Evolutionary conservation across 2,329 filamentous ascomycete species (phyloP), one percentile per base, ranked within the genome.

Genomic region (Penicillium sp.): DNA sequence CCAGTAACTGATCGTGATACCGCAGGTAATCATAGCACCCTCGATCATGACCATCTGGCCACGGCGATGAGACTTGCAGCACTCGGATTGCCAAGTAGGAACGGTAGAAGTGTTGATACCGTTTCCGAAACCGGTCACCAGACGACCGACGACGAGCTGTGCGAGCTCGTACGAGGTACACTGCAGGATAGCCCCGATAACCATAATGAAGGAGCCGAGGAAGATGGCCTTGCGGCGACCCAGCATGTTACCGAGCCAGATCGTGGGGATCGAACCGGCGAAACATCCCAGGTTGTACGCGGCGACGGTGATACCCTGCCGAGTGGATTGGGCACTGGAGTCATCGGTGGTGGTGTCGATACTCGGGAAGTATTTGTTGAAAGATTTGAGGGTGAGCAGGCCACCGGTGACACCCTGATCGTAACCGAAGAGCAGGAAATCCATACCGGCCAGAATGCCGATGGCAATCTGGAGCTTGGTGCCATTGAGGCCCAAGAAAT

Each of bases 31-130:
- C 55, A 81, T 66, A 31, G 76, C 69, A 33, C 79, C 77, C 64
- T 81, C 78, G 13, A 80, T 72, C 76, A 80, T 80, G 60, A 81
- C 77, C 56, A 80, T 65, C 55, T 78, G 75, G 6, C 78, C 78
- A 52, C 78, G 72, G 39, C 72, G 70, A 54, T 81, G 77, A 8
- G 76, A 73, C 57, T 78, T 78, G 38, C 76, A 77, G 48, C 76
- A 79, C 63, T 80, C 77, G 2, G 55, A 56, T 39, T 79, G 76
- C 75, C 76, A 79, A 4, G 73, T 76, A 2, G 76, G 76, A 1
- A 79, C 75, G 0, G 75, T 77, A 0, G 72, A 74, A 0, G 75
- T 77, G 54, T 77, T 78, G 58, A 78, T 64, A 25, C 76, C 72
- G 48, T 78, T 79, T 7, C 77, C 79, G 46, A 78, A 67, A 11